Evolutionary conservation across 192 early-diverging fungal genomes (phyloP).

Genomic region (Linnemannia hyalina): DNA sequence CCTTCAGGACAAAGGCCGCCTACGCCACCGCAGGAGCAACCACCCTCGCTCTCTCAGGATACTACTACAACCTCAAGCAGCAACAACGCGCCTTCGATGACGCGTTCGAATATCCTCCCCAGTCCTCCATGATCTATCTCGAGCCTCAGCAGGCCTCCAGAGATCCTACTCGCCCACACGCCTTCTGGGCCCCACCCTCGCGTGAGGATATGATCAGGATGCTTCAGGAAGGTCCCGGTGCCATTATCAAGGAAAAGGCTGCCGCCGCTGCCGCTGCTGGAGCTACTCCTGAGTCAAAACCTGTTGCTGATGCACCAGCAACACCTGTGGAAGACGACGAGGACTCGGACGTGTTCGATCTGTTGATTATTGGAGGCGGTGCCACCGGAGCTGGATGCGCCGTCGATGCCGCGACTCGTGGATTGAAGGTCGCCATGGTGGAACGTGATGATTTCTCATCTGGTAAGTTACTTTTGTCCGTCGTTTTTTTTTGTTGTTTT

Average conservation of each 20-base stretch:
- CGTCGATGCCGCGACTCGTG: conserved; percentile 93
- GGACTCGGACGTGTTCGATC: conserved; percentile 74
- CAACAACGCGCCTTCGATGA: conserved; percentile 16
- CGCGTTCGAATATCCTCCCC: conserved; percentile 36
- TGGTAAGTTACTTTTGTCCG: conserved; percentile 55
- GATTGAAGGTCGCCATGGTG: conserved; percentile 92
- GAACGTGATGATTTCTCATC: conserved; percentile 96
- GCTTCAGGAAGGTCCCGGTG: conserved; percentile 66
- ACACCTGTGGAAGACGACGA: conserved; percentile 13
- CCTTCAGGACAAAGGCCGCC: conserved; percentile 26
- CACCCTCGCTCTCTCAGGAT: conserved; percentile 30
- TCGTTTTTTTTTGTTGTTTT: neutral
- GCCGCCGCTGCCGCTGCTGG: neutral
- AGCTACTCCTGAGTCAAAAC: conserved; percentile 1
- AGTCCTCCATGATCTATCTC: conserved; percentile 50
- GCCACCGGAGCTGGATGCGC: conserved; percentile 95
- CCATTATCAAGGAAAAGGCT: conserved; percentile 44
- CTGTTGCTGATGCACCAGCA: neutral
- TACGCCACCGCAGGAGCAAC: conserved; percentile 46
- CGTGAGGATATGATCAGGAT: conserved; percentile 78
- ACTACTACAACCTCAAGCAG: conserved; percentile 37
- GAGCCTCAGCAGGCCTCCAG: conserved; percentile 35
- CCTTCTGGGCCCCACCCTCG: conserved; percentile 82
- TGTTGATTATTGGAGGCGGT: conserved; percentile 94
- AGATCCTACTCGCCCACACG: conserved; percentile 64